These are phyloP conservation scores for Dinochytrium kinnereticum DNA, from an alignment of 371 early-diverging fungal species.

Conservation along the genomic window DNA sequence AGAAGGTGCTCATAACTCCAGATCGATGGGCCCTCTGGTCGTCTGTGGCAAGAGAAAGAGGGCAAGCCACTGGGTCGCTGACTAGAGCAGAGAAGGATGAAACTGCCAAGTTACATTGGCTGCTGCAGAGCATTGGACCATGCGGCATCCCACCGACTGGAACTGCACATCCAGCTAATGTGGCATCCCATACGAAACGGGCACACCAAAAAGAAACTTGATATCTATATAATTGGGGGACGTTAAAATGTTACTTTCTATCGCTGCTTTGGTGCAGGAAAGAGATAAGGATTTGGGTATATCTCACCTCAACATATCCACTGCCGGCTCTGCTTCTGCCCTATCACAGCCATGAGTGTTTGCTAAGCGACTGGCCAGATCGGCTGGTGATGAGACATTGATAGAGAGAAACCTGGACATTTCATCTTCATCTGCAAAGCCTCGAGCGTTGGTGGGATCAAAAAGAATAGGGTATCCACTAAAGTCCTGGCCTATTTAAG, in stretches of 20 bases:
- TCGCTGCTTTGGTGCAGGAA: no score
- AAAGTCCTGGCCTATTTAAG: slow-evolving; percentile 18
- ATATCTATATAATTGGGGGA: not conserved
- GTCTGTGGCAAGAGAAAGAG: not conserved
- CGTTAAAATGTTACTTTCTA: slow-evolving; percentile 1
- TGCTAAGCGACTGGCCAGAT: not conserved
- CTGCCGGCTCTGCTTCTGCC: not conserved
- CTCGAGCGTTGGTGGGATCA: slow-evolving; percentile 11
- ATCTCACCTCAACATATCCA: slow-evolving; percentile 12
- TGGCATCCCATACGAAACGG: slow-evolving; percentile 15
- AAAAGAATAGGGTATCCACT: slow-evolving; percentile 15
- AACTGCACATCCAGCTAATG: slow-evolving; percentile 7
- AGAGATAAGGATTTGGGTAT: not conserved
- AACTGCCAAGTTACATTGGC: slow-evolving; percentile 23
- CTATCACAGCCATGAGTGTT: not conserved
- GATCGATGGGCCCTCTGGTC: slow-evolving; percentile 1
- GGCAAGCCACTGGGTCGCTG: slow-evolving; percentile 19
- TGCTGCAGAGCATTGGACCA: slow-evolving; percentile 25
- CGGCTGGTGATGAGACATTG: not conserved
- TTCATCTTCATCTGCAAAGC: slow-evolving; percentile 14
- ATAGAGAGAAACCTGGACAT: not conserved
- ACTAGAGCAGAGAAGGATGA: slow-evolving; percentile 17
- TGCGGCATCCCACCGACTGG: slow-evolving; percentile 3
- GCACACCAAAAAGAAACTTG: slow-evolving; percentile 32
- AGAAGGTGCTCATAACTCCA: not conserved